Percentiles rank a stretch among this genome's conserved stretches.
phyloP scores from a whole-genome alignment of 2,329 filamentous ascomycete species.

The Mycosphaerelloides madeirae region DNA sequence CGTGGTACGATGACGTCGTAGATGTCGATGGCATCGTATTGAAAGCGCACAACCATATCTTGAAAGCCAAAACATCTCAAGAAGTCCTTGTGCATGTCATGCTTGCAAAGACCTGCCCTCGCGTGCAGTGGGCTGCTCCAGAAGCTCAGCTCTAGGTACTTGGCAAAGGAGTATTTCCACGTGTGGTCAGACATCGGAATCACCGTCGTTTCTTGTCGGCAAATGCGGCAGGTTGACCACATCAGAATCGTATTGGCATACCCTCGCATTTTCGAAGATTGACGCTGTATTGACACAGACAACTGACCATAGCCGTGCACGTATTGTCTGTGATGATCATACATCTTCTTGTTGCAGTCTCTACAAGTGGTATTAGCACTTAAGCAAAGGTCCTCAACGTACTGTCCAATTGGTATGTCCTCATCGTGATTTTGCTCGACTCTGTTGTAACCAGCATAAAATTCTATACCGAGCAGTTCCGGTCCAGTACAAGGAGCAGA shows the following conservation, averaged over 20 bases:
- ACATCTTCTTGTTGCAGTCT: slow-evolving; percentile 81
- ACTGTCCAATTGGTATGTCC: slow-evolving; percentile 90
- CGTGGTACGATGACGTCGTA: slow-evolving; percentile 92
- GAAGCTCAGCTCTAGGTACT: slow-evolving; percentile 95
- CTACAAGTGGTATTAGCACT: slow-evolving; percentile 72
- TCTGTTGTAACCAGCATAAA: slow-evolving; percentile 81
- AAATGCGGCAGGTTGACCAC: slow-evolving; percentile 96
- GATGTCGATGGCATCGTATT: slow-evolving; percentile 87
- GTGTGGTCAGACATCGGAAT: slow-evolving; percentile 89
- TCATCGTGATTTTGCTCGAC: slow-evolving; percentile 64
- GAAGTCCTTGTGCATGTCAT: slow-evolving; percentile 90
- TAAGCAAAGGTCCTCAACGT: slow-evolving; percentile 83
- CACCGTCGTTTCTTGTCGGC: slow-evolving; percentile 82
- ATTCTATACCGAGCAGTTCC: slow-evolving; percentile 81
- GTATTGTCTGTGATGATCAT: slow-evolving; percentile 91
- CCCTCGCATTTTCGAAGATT: slow-evolving; percentile 60
- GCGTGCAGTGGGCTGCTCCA: slow-evolving; percentile 82
- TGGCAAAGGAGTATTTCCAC: slow-evolving; percentile 98
- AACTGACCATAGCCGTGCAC: slow-evolving; percentile 94
- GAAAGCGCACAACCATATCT: slow-evolving; percentile 79
- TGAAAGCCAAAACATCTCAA: slow-evolving; percentile 87
- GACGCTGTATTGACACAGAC: slow-evolving; percentile 81
- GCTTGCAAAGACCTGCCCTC: slow-evolving; percentile 71
- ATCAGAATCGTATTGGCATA: slow-evolving; percentile 77
- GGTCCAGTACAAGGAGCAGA: slow-evolving; percentile 92